Conservation (phyloP, 257 asterid species). For the Ligustrum vulgare region DNA sequence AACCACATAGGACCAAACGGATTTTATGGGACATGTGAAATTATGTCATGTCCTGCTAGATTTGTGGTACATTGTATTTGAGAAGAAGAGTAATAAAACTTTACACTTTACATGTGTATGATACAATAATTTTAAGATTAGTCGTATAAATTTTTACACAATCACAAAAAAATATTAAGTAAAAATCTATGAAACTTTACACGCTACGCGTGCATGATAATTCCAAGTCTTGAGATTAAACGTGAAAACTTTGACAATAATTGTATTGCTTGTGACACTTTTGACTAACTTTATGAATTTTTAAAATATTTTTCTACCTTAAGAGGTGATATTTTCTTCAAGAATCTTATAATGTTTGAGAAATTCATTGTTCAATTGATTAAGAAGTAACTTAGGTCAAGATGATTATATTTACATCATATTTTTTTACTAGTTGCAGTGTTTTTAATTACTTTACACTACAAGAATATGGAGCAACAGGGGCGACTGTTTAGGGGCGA, state of each 20-base stretch:
- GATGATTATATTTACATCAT: no score
- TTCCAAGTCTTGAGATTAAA: background rate
- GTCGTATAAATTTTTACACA: background rate
- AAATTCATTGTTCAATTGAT: background rate
- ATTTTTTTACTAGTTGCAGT: no score
- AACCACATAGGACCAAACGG: no score
- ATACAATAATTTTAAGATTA: no score
- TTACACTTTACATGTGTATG: background rate
- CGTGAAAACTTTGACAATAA: background rate
- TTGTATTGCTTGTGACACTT: background rate
- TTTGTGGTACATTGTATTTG: background rate
- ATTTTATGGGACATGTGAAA: background rate
- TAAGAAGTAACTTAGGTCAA: no score
- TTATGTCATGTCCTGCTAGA: background rate
- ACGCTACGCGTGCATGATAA: background rate
- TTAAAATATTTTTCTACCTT: no score
- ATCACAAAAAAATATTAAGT: background rate
- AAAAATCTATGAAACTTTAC: background rate
- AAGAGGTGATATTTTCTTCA: background rate
- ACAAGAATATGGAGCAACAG: no score
- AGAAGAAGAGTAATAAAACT: background rate
- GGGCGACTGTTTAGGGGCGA: no score
- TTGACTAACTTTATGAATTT: background rate
- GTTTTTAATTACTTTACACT: no score
- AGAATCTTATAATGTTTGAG: background rate